Evolutionary conservation across 768 basidiomycete genomes (phyloP), one percentile per base, ranked within the genome.

Genomic region (Podaxis rugospora): DNA sequence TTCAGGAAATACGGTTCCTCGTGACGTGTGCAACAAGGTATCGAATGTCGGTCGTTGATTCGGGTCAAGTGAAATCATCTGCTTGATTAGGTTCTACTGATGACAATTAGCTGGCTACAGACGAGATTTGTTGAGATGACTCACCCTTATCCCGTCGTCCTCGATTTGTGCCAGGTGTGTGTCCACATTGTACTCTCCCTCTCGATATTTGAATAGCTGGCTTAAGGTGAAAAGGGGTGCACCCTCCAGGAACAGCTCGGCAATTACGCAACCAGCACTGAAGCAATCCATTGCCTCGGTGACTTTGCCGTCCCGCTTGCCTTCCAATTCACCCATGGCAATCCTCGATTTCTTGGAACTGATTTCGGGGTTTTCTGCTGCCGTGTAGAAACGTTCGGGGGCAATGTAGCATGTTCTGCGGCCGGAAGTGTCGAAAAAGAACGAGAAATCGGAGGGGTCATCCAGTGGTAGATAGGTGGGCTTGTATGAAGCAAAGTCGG

Each of bases 211-310:
- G 82, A 92, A 98, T 59, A 99, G 76, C 69, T 98, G 95, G 70
- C 93, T 94, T 52, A 99, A 80, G 0, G 91, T 93, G 76, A 98
- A 98, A 55, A 97, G 79, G 2, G 91, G 91, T 0, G 92, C 88
- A 1, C 97, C 97, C 69, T 99, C 97, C 62, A 95, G 78, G 76
- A 97, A 98, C 63, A 99, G 80, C 73, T 99, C 97, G 0, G 95
- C 93, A 37, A 98, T 84, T 13, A 98, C 95, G 70, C 96, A 98
- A 23, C 97, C 97, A 0, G 84, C 83, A 64, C 94, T 93, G 69
- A 98, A 99, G 54, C 95, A 90, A 71, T 99, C 97, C 97, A 99
- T 99, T 3, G 90, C 83, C 74, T 99, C 94, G 0, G 94, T 95
- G 25, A 98, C 88, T 65, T 81, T 87, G 1, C 87, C 88, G 62